Percentiles rank a stretch among this genome's conserved stretches.
These are phyloP conservation scores for Petunia secreta DNA, from an alignment of 257 asterid genomes.

Conservation along the genomic window DNA sequence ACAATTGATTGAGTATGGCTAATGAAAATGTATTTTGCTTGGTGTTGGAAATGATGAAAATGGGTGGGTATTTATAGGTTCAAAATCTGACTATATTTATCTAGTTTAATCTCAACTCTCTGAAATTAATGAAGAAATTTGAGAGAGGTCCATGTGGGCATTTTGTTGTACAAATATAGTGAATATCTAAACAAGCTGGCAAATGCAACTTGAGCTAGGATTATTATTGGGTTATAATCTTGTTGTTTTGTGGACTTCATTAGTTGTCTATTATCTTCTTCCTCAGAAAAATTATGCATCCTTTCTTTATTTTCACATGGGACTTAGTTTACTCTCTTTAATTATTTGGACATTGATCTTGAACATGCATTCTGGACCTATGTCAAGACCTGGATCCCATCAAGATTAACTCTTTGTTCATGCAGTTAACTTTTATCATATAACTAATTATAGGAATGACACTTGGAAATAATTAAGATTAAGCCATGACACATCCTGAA, in stretches of 20 bases:
- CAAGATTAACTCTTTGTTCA: not conserved
- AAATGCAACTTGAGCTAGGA: not conserved
- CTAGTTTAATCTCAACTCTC: not conserved
- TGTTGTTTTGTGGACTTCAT: not conserved
- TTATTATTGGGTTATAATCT: not conserved
- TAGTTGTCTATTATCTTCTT: not conserved
- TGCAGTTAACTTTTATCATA: too few relatives aligned
- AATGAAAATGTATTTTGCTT: not conserved
- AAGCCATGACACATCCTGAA: not conserved
- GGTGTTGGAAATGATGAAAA: conserved; percentile 9
- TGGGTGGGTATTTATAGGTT: conserved; percentile 22
- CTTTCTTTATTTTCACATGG: not conserved
- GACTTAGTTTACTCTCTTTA: not conserved
- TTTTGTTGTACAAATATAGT: not conserved
- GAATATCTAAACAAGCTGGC: conserved; percentile 17
- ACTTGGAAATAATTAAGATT: not conserved
- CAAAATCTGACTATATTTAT: not conserved
- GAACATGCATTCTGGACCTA: not conserved
- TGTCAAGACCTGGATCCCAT: not conserved
- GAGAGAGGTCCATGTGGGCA: not conserved
- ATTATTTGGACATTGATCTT: not conserved
- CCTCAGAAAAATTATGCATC: not conserved
- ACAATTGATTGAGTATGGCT: not conserved
- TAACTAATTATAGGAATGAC: not conserved
- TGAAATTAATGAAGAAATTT: not conserved